Evolutionary conservation across 306 rosid genomes (phyloP).

Genomic region (Prunus armeniaca): DNA sequence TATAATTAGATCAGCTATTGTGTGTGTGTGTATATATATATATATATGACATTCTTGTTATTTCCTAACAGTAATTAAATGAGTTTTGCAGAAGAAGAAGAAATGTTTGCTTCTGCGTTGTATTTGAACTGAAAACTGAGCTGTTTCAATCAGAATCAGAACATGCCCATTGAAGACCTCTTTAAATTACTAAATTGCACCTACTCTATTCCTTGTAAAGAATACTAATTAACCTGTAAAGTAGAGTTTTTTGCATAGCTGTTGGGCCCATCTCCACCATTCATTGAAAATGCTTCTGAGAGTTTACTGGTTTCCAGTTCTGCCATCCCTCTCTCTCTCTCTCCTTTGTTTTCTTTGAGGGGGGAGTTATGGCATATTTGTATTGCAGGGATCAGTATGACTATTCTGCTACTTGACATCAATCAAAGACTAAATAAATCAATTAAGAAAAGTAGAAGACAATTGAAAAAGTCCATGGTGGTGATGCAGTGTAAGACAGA

Average conservation of each 20-base stretch:
- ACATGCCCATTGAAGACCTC: too few species aligned
- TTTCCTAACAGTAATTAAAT: too few species aligned
- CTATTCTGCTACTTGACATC: neutral
- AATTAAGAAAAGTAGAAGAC: neutral
- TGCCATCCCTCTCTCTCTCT: neutral
- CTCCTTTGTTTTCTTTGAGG: neutral
- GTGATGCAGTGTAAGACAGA: neutral
- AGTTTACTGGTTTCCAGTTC: neutral
- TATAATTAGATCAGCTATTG: too few species aligned
- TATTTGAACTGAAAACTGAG: neutral
- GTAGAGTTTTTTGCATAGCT: conserved; percentile 41
- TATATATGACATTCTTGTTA: too few species aligned
- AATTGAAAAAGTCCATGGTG: neutral
- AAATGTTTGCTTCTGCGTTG: too few species aligned
- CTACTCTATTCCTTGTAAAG: neutral
- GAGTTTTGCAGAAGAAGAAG: neutral
- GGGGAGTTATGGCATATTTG: neutral
- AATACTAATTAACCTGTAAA: conserved; percentile 15
- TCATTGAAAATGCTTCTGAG: conserved; percentile 23
- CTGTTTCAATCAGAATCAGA: neutral
- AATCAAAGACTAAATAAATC: neutral
- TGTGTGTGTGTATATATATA: too few species aligned
- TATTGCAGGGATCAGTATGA: neutral
- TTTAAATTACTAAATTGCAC: neutral
- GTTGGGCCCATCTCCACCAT: conserved; percentile 41